Evolutionary conservation across 2,329 filamentous ascomycete genomes (phyloP).

Genomic region (Fusarium sublunatum): DNA sequence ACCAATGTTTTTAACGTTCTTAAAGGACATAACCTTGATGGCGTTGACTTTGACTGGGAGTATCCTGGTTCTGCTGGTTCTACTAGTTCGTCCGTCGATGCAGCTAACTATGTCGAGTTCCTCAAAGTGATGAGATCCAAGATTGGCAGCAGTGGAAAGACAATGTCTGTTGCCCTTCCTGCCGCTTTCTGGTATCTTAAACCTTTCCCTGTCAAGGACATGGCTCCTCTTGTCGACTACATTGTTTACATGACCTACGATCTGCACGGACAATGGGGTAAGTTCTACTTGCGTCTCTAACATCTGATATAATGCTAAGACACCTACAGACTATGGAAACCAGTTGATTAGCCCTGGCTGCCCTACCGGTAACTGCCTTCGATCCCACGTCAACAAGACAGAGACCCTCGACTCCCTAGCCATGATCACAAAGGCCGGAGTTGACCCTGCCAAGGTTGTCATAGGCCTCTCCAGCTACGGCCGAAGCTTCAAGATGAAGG

Average conservation of each 20-base stretch:
- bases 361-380: conserved; percentile 49
- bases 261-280: conserved; percentile 52
- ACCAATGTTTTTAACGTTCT: conserved; percentile 55
- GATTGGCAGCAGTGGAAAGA: conserved; percentile 47
- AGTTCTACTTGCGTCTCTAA: neutral
- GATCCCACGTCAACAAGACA: conserved; percentile 54
- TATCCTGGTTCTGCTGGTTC: conserved; percentile 52
- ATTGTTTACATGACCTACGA: conserved; percentile 55
- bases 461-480: conserved; percentile 48
- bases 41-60: conserved; percentile 62
- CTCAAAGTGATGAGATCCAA: conserved; percentile 46
- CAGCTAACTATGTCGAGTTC: conserved; percentile 51
- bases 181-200: conserved; percentile 56
- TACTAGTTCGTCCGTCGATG: conserved; percentile 47
- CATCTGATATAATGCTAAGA: neutral
- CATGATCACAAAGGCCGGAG: conserved; percentile 54
- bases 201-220: conserved; percentile 50
- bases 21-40: conserved; percentile 54
- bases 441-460: conserved; percentile 48
- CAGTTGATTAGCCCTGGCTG: conserved; percentile 44
- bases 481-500: conserved; percentile 45
- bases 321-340: conserved; percentile 41
- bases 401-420: conserved; percentile 52
- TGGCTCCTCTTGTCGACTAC: conserved; percentile 50
- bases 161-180: conserved; percentile 53